These are phyloP conservation scores for Colletotrichum kahawae DNA, from an alignment of 2,329 filamentous ascomycete species.

Conservation along the genomic window DNA sequence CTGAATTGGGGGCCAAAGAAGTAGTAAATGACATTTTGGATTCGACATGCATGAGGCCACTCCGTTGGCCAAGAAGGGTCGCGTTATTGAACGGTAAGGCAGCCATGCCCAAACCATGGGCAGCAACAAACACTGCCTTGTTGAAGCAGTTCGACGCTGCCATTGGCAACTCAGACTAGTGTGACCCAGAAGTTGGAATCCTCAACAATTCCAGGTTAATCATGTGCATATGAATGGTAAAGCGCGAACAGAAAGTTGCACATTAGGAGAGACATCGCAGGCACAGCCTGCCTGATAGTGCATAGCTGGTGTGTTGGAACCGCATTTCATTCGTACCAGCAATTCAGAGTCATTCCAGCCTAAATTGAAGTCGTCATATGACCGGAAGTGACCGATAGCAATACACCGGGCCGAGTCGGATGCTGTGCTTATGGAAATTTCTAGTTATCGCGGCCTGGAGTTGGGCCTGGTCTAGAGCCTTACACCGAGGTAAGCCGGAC, in stretches of 20 bases:
- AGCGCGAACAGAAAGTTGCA: not conserved
- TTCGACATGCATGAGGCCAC: not conserved
- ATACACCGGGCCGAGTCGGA: not conserved
- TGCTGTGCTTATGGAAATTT: not conserved
- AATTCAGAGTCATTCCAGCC: not conserved
- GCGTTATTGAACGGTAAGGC: not conserved
- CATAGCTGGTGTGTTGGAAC: not conserved
- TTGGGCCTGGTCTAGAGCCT: not conserved
- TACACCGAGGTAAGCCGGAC: not conserved
- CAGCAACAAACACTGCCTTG: not conserved
- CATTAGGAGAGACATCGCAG: not conserved
- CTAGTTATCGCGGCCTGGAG: not conserved
- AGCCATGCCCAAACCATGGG: not conserved
- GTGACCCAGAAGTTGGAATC: not conserved
- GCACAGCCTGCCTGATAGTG: not conserved
- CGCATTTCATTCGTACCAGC: not conserved
- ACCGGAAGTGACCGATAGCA: not conserved
- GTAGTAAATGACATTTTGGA: not conserved
- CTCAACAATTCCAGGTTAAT: not conserved
- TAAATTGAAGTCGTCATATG: not conserved
- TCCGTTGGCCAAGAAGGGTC: not conserved
- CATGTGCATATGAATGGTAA: not conserved
- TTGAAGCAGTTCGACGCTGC: not conserved
- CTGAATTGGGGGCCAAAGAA: accelerated
- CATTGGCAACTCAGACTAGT: not conserved